A percentile compares a stretch with the other conserved stretches of the same genome.
Evolutionary conservation across 441 rosid genomes (phyloP).

Genomic region (Eutrema salsugineum): DNA sequence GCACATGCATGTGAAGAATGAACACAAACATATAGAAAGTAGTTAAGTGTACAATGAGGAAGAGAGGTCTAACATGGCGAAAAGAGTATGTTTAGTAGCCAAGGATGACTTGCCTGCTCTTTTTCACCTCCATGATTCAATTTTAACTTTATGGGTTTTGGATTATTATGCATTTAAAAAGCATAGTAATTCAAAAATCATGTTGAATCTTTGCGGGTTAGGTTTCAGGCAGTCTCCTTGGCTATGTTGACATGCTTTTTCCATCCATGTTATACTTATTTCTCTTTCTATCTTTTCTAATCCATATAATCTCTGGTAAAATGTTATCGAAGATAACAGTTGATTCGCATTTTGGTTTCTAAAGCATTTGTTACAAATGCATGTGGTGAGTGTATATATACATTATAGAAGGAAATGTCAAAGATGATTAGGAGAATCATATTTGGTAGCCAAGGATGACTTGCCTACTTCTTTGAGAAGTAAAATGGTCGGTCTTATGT

Average conservation of each 20-base stretch:
- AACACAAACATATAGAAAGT: slow-evolving; percentile 5
- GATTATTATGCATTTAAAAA: not conserved
- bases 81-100: slow-evolving; percentile 31
- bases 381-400: not conserved
- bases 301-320: not conserved
- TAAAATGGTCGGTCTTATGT: slow-evolving; percentile 5
- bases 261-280: slow-evolving; percentile 21
- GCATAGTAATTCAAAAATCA: slow-evolving; percentile 2
- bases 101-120: slow-evolving; percentile 37
- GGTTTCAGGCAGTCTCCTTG: slow-evolving; percentile 35
- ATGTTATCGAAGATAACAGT: too few species aligned
- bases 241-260: slow-evolving; percentile 29
- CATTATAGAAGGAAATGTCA: slow-evolving; percentile 11
- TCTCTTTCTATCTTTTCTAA: not conserved
- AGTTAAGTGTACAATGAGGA: not conserved
- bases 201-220: slow-evolving; percentile 22
- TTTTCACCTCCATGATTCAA: slow-evolving; percentile 25
- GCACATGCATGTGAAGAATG: not conserved
- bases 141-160: not conserved
- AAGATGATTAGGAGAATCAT: slow-evolving; percentile 27
- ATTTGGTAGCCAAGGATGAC: slow-evolving; percentile 38
- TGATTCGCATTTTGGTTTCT: not conserved
- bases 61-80: slow-evolving; percentile 27
- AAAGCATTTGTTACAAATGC: not conserved
- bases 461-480: slow-evolving; percentile 25